A percentile compares a stretch with the other conserved stretches of the same genome.
Evolutionary conservation across 441 rosid genomes (phyloP).

Genomic region (Gossypium schwendimanii): DNA sequence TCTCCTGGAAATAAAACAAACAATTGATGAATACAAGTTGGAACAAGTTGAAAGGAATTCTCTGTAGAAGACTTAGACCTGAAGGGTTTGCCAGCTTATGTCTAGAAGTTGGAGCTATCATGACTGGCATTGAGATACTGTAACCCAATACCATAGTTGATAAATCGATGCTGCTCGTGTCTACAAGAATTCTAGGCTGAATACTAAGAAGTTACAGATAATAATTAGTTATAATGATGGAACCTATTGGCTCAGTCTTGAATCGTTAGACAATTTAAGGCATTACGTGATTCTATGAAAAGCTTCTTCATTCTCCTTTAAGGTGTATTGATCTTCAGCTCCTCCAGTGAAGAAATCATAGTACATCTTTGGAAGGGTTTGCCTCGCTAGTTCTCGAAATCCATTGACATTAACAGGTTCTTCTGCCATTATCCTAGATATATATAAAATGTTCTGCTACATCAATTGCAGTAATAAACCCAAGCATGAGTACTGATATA

Average conservation of each 20-base stretch:
- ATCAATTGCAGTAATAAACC: not conserved
- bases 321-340: conserved; percentile 71
- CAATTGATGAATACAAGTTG: not conserved
- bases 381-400: conserved; percentile 63
- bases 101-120: conserved; percentile 72
- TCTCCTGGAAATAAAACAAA: conserved; percentile 43
- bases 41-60: not conserved
- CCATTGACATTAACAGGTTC: conserved; percentile 65
- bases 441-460: not conserved
- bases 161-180: conserved; percentile 49
- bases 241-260: not conserved
- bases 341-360: conserved; percentile 65
- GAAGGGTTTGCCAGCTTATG: conserved; percentile 68
- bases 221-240: not conserved
- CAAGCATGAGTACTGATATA: not conserved
- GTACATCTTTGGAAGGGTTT: conserved; percentile 68
- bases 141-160: conserved; percentile 52
- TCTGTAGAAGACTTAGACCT: conserved; percentile 31
- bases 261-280: not conserved
- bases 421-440: conserved; percentile 41
- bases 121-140: conserved; percentile 52
- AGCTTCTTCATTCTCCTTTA: conserved; percentile 56
- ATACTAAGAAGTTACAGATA: conserved; percentile 35
- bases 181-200: conserved; percentile 64
- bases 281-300: conserved; percentile 54